Percentiles rank a stretch among this genome's conserved stretches.
Evolutionary conservation across 2,329 filamentous ascomycete species (phyloP).

Genomic region (Fusarium brachygibbosum): DNA sequence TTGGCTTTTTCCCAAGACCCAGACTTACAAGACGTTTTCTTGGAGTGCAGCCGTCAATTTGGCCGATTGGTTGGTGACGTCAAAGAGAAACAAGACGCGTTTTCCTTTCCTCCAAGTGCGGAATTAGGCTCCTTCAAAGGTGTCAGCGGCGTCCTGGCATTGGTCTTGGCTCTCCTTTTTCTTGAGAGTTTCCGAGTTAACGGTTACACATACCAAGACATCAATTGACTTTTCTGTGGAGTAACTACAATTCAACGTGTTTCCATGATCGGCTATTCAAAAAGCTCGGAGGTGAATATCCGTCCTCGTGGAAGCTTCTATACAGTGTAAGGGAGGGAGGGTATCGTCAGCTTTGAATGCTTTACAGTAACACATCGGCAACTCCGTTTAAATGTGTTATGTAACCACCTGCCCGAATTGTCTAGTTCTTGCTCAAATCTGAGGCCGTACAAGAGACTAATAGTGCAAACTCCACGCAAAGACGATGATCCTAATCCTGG

Average conservation of each 20-base stretch:
- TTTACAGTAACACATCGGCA: background rate
- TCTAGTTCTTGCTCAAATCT: background rate
- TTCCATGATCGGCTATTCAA: background rate
- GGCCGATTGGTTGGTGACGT: slow-evolving; percentile 46
- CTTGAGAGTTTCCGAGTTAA: background rate
- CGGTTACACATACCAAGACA: background rate
- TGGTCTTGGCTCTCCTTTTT: slow-evolving; percentile 23
- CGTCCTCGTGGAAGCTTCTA: background rate
- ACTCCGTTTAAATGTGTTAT: slow-evolving; percentile 14
- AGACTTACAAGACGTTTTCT: slow-evolving; percentile 11
- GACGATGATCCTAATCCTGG: slow-evolving; percentile 18
- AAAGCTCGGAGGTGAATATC: background rate
- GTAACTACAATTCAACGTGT: background rate
- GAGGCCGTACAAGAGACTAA: background rate
- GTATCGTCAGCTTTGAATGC: slow-evolving; percentile 1
- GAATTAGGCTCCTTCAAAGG: slow-evolving; percentile 20
- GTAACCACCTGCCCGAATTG: slow-evolving; percentile 24
- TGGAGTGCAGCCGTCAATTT: slow-evolving; percentile 29
- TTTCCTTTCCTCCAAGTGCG: slow-evolving; percentile 6
- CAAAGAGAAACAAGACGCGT: slow-evolving; percentile 25
- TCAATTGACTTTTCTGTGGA: slow-evolving; percentile 1
- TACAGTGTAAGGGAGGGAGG: background rate
- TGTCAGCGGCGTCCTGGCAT: slow-evolving; percentile 42
- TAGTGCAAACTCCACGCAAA: slow-evolving; percentile 1
- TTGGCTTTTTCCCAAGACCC: slow-evolving; percentile 6